Evolutionary conservation across 805 yeast species (phyloP).

Genomic region (Jamesozyma piceae): DNA sequence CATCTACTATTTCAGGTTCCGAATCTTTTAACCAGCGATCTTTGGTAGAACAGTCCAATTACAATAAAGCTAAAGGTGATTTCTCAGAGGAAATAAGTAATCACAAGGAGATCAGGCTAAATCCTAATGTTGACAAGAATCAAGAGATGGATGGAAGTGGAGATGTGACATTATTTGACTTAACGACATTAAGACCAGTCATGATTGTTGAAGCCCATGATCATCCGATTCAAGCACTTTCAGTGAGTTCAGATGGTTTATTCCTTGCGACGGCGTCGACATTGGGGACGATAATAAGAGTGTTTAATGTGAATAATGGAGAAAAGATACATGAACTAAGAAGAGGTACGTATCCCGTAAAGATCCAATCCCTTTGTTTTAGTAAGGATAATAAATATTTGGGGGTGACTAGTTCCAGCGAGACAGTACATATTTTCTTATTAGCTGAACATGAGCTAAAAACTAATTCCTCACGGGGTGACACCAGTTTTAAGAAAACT

Average conservation of each 20-base stretch:
- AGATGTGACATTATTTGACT: conserved; percentile 58
- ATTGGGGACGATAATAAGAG: conserved; percentile 68
- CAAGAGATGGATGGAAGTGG: conserved; percentile 30
- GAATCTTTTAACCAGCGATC: not conserved
- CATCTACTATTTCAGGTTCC: not conserved
- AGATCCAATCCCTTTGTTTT: conserved; percentile 65
- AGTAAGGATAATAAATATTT: conserved; percentile 58
- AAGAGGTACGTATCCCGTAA: conserved; percentile 75
- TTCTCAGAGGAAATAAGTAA: too few species aligned
- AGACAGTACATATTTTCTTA: conserved; percentile 83
- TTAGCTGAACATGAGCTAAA: conserved; percentile 33
- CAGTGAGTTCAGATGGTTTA: conserved; percentile 55
- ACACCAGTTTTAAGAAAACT: too few species aligned
- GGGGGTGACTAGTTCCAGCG: conserved; percentile 75
- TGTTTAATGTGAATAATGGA: conserved; percentile 53
- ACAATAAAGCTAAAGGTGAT: not conserved
- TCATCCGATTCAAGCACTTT: conserved; percentile 50
- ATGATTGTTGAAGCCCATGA: conserved; percentile 69
- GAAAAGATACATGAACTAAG: conserved; percentile 52
- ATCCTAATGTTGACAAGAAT: not conserved
- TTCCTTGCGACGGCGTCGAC: conserved; percentile 65
- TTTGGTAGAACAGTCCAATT: not conserved
- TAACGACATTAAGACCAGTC: conserved; percentile 50
- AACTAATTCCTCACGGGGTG: too few species aligned
- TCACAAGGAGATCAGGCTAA: not conserved